Base-by-base conservation (phyloP, 495 filamentous ascomycete genomes). In the Geoglossum glabrum region DNA sequence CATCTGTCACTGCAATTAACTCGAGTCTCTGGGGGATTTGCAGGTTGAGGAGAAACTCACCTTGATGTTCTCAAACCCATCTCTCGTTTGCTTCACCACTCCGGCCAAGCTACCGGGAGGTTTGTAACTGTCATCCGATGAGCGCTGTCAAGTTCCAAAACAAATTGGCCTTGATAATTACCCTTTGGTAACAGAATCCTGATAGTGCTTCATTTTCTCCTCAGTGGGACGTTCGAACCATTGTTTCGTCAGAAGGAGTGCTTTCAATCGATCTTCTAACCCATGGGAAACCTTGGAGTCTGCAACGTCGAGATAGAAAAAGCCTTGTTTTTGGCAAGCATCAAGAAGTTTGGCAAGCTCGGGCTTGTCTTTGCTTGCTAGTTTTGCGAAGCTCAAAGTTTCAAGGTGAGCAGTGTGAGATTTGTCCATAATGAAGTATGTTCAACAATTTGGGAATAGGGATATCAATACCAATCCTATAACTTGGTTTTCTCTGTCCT, bases 21-120 rank as follows among this genome's bases (percentile, higher is more conserved):
- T 11, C 25, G 54, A 28, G 26, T 25, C 19, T 26, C 23, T 56
- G 47, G 26, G 54, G 19, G 54, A 21, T 15, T 34, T 31, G 43
- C 21, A 17, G 19, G 59, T 55, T 27, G 28, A 38, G 21, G 9
- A 43, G 38, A 51, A 33, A 57, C 59, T 60, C 15, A 76, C 73
- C 68, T 76, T 76, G 61, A 76, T 67, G 71, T 73, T 76, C 69
- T 78, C 75, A 59, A 75, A 76, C 23, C 73, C 73, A 63, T 78
- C 75, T 66, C 72, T 74, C 65, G 70, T 74, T 61, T 70, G 66
- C 30, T 68, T 67, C 19, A 72, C 68, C 52, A 71, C 75, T 58
- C 76, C 76, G 10, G 69, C 74, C 45, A 71, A 71, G 38, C 61
- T 72, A 57, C 73, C 73, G n/a, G 73, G 60, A 27, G 75, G 74